Evolutionary conservation across 495 filamentous ascomycete genomes (phyloP).

Genomic region (Penicillium bovifimosum): DNA sequence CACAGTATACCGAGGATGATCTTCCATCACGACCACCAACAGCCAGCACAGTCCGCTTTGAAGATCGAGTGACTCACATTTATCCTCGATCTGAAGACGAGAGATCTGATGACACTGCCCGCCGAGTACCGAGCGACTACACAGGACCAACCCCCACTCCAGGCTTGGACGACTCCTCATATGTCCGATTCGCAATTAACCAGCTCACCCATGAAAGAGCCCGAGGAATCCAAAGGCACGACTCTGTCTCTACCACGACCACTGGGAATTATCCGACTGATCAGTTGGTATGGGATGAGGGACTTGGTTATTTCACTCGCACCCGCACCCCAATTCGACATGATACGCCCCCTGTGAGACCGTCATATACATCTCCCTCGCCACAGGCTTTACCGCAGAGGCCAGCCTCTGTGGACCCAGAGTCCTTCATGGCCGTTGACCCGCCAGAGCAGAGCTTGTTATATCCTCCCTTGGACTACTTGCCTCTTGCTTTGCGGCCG

Average conservation of each 20-base stretch:
- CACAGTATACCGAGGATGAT: constrained; percentile 17
- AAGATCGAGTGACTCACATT: constrained; percentile 26
- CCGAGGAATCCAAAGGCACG: constrained; percentile 25
- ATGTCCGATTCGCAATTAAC: constrained; percentile 67
- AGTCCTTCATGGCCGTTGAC: constrained; percentile 51
- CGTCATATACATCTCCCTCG: constrained; percentile 19
- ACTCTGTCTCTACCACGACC: constrained; percentile 34
- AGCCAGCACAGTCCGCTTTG: constrained; percentile 32
- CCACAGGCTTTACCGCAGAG: constrained; percentile 27
- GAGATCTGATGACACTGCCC: constrained; percentile 24
- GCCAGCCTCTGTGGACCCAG: constrained; percentile 34
- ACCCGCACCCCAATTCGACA: constrained; percentile 23
- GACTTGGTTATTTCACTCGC: constrained; percentile 42
- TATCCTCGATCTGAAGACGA: constrained; percentile 24
- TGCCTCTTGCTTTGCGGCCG: constrained; percentile 62
- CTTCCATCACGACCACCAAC: constrained; percentile 24
- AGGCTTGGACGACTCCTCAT: constrained; percentile 61
- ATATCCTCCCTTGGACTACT: constrained; percentile 54
- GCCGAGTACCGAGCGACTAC: constrained; percentile 31
- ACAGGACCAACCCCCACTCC: constrained; percentile 50
- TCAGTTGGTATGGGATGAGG: constrained; percentile 48
- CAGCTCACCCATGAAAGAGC: constrained; percentile 64
- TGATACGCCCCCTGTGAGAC: constrained; percentile 14
- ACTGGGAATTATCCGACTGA: constrained; percentile 41
- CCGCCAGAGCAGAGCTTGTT: constrained; percentile 39